A percentile compares a stretch with the other conserved stretches of the same genome.
Evolutionary conservation across 2,329 filamentous ascomycete genomes (phyloP).

Genomic region (Emmonsiellopsis sp.): DNA sequence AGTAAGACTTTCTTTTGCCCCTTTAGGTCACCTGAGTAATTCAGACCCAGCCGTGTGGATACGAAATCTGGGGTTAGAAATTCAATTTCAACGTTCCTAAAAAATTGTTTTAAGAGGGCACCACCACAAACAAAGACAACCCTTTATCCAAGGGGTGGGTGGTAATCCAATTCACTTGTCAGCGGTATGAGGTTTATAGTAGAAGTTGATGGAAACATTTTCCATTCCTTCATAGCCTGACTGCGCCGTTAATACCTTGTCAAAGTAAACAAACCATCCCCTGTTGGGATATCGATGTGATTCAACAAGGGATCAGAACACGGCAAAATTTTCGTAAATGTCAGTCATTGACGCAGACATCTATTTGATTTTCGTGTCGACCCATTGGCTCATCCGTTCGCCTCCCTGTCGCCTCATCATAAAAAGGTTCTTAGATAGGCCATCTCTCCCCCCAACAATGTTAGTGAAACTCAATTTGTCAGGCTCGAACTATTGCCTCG

Average conservation of each 20-base stretch:
- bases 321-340: neutral
- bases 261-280: neutral
- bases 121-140: neutral
- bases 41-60: constrained; percentile 27
- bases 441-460: neutral
- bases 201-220: neutral
- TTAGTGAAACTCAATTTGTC: constrained; percentile 1
- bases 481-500: neutral
- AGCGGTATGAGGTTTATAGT: neutral
- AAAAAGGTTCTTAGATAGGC: neutral
- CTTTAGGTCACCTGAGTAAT: constrained; percentile 29
- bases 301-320: neutral
- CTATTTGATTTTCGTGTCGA: neutral
- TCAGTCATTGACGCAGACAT: neutral
- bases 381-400: neutral
- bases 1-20: constrained; percentile 4
- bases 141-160: neutral
- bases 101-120: constrained; percentile 1
- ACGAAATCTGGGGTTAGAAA: constrained; percentile 26
- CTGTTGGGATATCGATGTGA: neutral
- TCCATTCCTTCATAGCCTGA: neutral
- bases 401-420: constrained; percentile 1
- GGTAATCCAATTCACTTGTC: neutral
- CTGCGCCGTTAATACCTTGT: constrained; percentile 1
- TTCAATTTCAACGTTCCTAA: constrained; percentile 30